These are phyloP conservation scores for Sporothrix humicola DNA, from an alignment of 2,329 filamentous ascomycete species.

Conservation along the genomic window DNA sequence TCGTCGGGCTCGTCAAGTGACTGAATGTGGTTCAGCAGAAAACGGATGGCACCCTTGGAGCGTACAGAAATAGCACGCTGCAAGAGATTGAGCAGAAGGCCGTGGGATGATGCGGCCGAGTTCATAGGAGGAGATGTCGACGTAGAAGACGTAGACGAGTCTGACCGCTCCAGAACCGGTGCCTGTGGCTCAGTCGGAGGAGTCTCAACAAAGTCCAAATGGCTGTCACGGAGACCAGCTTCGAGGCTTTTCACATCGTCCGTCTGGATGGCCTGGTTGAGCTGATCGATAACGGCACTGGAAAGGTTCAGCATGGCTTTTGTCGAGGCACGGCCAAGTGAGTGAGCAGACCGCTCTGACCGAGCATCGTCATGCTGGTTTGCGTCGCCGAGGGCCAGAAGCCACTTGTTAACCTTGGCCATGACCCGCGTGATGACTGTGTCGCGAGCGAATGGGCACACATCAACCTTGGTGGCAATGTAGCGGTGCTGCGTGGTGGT, in stretches of 20 bases:
- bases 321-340: slow-evolving; percentile 76
- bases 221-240: slow-evolving; percentile 63
- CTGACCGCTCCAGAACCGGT: not conserved
- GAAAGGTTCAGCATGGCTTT: slow-evolving; percentile 77
- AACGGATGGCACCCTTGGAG: slow-evolving; percentile 71
- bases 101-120: slow-evolving; percentile 53
- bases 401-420: slow-evolving; percentile 83
- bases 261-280: slow-evolving; percentile 73
- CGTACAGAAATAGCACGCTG: slow-evolving; percentile 76
- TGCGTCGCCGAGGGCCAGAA: slow-evolving; percentile 78
- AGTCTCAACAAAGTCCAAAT: slow-evolving; percentile 46
- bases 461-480: slow-evolving; percentile 87
- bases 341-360: slow-evolving; percentile 75
- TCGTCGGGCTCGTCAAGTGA: slow-evolving; percentile 86
- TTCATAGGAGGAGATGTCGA: slow-evolving; percentile 9
- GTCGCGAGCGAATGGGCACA: slow-evolving; percentile 83
- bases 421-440: slow-evolving; percentile 56
- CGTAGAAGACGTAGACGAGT: not conserved
- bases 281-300: slow-evolving; percentile 67
- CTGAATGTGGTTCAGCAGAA: slow-evolving; percentile 70
- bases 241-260: slow-evolving; percentile 67
- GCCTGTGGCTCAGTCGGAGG: not conserved
- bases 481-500: slow-evolving; percentile 82
- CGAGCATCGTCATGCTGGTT: slow-evolving; percentile 76
- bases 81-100: slow-evolving; percentile 77